Evolutionary conservation across 2,329 filamentous ascomycete species (phyloP).

Genomic region (Thelonectria rubi): DNA sequence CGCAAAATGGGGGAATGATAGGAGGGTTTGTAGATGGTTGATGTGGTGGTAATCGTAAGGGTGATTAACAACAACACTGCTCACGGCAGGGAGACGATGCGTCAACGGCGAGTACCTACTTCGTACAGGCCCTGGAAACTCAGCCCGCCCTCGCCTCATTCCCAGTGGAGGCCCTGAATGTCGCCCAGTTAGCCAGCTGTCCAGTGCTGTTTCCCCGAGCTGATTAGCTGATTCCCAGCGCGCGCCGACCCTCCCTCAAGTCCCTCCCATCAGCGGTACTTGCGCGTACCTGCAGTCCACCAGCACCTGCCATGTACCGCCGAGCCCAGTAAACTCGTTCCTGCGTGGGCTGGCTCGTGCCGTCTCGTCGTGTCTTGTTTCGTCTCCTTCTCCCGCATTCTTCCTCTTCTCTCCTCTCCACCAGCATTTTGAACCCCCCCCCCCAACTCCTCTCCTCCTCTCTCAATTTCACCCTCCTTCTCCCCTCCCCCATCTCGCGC

Average conservation of each 20-base stretch:
- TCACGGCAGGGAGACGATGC: background rate
- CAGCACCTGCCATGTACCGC: background rate
- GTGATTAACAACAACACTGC: background rate
- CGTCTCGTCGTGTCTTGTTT: constrained; percentile 25
- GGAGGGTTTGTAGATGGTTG: no score
- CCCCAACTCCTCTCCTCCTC: constrained; percentile 30
- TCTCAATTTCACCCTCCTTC: constrained; percentile 22
- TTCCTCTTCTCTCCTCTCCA: constrained; percentile 32
- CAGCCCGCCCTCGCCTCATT: background rate
- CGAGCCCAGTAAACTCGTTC: background rate
- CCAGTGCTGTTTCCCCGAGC: constrained; percentile 7
- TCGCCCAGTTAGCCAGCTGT: constrained; percentile 11
- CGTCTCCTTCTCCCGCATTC: constrained; percentile 32
- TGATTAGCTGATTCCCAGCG: constrained; percentile 12
- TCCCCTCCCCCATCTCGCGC: constrained; percentile 38
- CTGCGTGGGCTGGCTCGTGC: constrained; percentile 16
- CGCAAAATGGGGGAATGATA: no score
- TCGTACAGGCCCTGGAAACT: constrained; percentile 3
- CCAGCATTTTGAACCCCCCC: constrained; percentile 31
- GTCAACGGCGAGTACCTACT: no score
- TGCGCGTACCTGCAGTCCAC: constrained; percentile 7
- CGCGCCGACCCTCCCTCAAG: background rate
- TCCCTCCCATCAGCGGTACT: constrained; percentile 3
- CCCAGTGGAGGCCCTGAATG: constrained; percentile 9
- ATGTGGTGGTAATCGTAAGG: no score